Base-by-base conservation (phyloP, 495 filamentous ascomycete species). In the Podospora bellae-mahoneyi region DNA sequence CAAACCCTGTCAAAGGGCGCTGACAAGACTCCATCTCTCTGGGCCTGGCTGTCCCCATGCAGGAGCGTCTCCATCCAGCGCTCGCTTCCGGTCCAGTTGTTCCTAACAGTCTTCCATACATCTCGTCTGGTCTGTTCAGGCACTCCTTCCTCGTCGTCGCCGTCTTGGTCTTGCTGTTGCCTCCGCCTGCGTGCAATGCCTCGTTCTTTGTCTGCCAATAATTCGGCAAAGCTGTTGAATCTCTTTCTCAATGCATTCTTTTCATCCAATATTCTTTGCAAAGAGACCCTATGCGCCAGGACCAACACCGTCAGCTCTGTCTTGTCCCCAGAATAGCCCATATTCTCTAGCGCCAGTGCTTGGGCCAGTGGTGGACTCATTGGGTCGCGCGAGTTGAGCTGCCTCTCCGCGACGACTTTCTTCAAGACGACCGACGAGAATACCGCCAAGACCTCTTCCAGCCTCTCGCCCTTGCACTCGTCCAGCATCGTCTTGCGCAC, bases 401-500 rank as follows among this genome's bases (percentile, higher is more conserved):
- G 81, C 72, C 73, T 76, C 68, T 83, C 81, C 0, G 82, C 78
- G 26, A 90, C 76, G 10, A 85, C 70, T 72, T 91, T 93, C 75
- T 90, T 90, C 62, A 97, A 77, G 15, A 96, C 92, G 0, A 87
- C 84, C 23, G 88, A 90, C 5, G 93, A 95, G 75, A 97, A 96
- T 0, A 85, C 84, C 13, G 89, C 86, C 13, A 96, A 82, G 1
- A 94, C 77, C 77, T 97, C 92, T 74, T 92, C 90, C 65, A 92
- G 84, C 69, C 91, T 86, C 67, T 92, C 91, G 34, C 91, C 92
- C 70, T 89, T 91, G 80, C 93, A 97, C 69, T 97, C 92, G 76
- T 97, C 93, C 66, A 97, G 81, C 91, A 96, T 94, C 0, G 90
- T 92, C 79, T 94, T 96, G 56, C 93, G 87, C 54, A 96, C 79